phyloP scores from a whole-genome alignment of 352 stramenopile genomes.

The Halophytophthora batemanensis region DNA sequence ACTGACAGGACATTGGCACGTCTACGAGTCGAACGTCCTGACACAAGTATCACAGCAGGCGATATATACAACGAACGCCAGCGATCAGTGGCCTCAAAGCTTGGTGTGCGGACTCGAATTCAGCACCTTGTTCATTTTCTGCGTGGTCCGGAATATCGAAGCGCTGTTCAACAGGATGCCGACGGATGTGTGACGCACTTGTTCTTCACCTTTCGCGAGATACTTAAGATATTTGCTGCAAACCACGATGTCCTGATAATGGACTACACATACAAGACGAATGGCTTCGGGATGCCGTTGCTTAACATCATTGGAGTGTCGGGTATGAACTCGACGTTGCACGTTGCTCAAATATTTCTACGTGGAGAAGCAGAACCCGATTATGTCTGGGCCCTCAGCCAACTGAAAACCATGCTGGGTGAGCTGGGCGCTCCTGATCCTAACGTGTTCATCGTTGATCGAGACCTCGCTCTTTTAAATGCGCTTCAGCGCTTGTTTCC shows the following conservation, averaged over 20 bases:
- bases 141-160: no score
- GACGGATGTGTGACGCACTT: no score
- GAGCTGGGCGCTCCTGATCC: slow-evolving; percentile 2
- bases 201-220: no score
- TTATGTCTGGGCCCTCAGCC: slow-evolving; percentile 8
- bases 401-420: not conserved
- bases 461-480: slow-evolving; percentile 14
- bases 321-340: slow-evolving; percentile 19
- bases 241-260: slow-evolving; percentile 4
- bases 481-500: slow-evolving; percentile 10
- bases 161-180: no score
- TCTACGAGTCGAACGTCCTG: no score
- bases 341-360: slow-evolving; percentile 14
- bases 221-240: no score
- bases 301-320: slow-evolving; percentile 14
- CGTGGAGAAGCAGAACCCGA: slow-evolving; percentile 3
- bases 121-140: no score
- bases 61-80: no score
- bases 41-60: no score
- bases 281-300: slow-evolving; percentile 12
- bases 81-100: no score
- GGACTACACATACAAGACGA: slow-evolving; percentile 15
- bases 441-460: slow-evolving; percentile 11
- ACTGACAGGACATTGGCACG: no score
- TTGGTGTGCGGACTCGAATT: no score